Base-by-base conservation (phyloP, 1,284 basidiomycete genomes). In the Fomitiporia mediterranea region DNA sequence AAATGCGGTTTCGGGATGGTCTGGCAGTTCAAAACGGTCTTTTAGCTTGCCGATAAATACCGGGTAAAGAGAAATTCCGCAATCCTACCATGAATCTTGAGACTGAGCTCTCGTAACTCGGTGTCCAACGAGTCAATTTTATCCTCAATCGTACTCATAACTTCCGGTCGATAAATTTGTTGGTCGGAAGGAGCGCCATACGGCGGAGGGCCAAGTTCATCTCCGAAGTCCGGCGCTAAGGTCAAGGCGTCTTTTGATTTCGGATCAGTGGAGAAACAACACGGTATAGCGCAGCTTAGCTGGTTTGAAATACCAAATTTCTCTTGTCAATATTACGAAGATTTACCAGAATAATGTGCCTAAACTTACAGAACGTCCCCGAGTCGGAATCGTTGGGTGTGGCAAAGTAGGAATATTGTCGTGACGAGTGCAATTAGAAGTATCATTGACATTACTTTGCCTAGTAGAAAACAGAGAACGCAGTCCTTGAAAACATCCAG, bases 51-150 rank as follows among this genome's bases (percentile, higher is more conserved):
- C 5, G 4, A 7, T 2, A 9, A 4, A 0, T 4, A 9, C 2
- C 17, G 4, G 21, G 37, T 7, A 32, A 42, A 35, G 13, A 2
- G 6, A 28, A 44, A 23, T 25, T 25, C 11, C 21, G 30, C 8
- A 8, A 8, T 37, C 63, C 25, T 47, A 67, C 66, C 69, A 51
- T 72, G 70, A 19, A 73, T 72, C 27, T 66, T 62, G 35, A 69
- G 56, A 59, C 64, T 72, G 13, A 72, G 58, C 32, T 64, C 62
- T 11, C 68, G 56, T 56, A 73, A 57, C 28, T 68, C 66, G 8
- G 40, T 53, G 51, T 65, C 60, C 13, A 68, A 57, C 5, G 55
- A 61, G 28, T 68, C 65, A 34, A 72, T 65, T 4, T 57, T 60
- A 15, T 60, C 53, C 21, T 67, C 64, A 25, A 66, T 64, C 2